Evolutionary conservation across 768 basidiomycete genomes (phyloP).

Genomic region (Butyriboletus loyo): DNA sequence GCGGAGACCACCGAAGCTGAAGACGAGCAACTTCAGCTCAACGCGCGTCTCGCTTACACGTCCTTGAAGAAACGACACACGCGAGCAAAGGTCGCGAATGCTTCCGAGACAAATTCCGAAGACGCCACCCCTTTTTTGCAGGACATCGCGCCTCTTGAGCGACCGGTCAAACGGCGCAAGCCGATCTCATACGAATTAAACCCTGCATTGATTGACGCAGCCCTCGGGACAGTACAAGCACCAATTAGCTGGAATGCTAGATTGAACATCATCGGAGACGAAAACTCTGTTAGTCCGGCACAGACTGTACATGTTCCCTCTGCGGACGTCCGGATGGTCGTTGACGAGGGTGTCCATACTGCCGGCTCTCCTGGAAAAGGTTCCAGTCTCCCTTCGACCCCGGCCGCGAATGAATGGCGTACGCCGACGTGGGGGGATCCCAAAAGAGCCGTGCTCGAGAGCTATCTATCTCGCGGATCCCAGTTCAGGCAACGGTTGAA

Average conservation of each 20-base stretch:
- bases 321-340: not conserved
- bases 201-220: slow-evolving; percentile 14
- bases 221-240: slow-evolving; percentile 24
- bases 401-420: not conserved
- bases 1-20: slow-evolving; percentile 24
- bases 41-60: slow-evolving; percentile 11
- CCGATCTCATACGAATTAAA: slow-evolving; percentile 22
- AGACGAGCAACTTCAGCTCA: slow-evolving; percentile 12
- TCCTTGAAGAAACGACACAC: slow-evolving; percentile 2
- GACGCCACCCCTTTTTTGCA: not conserved
- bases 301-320: not conserved
- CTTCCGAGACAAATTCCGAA: slow-evolving; percentile 16
- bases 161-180: slow-evolving; percentile 17
- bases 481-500: slow-evolving; percentile 20
- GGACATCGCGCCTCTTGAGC: slow-evolving; percentile 2
- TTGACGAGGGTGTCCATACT: not conserved
- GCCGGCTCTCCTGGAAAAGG: not conserved
- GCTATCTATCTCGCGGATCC: slow-evolving; percentile 18
- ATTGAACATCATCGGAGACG: slow-evolving; percentile 4
- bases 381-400: no score
- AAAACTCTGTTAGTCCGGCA: not conserved
- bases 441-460: not conserved
- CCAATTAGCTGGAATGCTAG: slow-evolving; percentile 18
- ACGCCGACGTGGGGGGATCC: not conserved
- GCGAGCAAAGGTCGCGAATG: not conserved